phyloP scores from a whole-genome alignment of 2,329 filamentous ascomycete genomes.

The Fusarium solani-melongenae region DNA sequence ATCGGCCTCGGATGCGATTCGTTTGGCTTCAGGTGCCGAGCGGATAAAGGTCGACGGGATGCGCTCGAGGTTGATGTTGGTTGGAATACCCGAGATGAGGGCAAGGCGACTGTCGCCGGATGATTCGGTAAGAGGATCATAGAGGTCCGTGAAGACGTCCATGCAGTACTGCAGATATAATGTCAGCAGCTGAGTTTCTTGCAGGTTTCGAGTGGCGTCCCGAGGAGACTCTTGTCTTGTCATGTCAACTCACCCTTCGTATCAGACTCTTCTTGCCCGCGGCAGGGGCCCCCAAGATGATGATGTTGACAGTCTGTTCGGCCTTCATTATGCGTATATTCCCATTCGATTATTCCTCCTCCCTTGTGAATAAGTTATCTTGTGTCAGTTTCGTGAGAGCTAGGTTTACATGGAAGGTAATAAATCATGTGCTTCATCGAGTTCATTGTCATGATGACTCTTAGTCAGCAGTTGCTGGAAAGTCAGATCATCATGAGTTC shows the following conservation, averaged over 20 bases:
- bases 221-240: background rate
- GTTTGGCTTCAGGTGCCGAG: slow-evolving; percentile 5
- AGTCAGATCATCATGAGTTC: slow-evolving; percentile 17
- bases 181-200: background rate
- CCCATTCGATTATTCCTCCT: background rate
- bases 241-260: slow-evolving; percentile 27
- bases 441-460: slow-evolving; percentile 18
- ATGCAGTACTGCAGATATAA: slow-evolving; percentile 20
- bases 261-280: slow-evolving; percentile 37
- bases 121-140: slow-evolving; percentile 30
- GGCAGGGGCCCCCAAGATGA: slow-evolving; percentile 26
- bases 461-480: slow-evolving; percentile 27
- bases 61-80: slow-evolving; percentile 26
- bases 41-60: slow-evolving; percentile 27
- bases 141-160: slow-evolving; percentile 28
- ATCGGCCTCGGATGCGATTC: slow-evolving; percentile 23
- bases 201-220: background rate
- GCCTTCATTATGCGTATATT: slow-evolving; percentile 8
- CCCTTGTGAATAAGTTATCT: background rate
- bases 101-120: slow-evolving; percentile 24
- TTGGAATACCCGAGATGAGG: slow-evolving; percentile 18
- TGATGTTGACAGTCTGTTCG: slow-evolving; percentile 25
- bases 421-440: slow-evolving; percentile 16
- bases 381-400: background rate
- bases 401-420: background rate